phyloP scores from a whole-genome alignment of 129 eudicot genomes.

The Dittrichia graveolens region DNA sequence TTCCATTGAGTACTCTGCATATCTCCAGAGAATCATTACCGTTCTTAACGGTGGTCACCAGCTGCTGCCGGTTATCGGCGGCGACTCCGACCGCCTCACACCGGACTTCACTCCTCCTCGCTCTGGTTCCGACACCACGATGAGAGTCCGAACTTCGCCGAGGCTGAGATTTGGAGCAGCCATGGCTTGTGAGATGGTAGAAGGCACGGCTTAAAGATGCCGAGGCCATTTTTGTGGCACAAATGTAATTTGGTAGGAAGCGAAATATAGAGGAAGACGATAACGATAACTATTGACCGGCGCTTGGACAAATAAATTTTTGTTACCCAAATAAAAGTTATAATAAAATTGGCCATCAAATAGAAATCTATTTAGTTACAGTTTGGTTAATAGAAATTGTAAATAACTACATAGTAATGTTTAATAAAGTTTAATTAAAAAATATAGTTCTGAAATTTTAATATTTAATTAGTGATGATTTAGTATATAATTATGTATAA shows the following conservation, averaged over 20 bases:
- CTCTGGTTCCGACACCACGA: slow-evolving; percentile 23
- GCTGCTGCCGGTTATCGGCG: slow-evolving; percentile 46
- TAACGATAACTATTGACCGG: slow-evolving; percentile 22
- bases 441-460: too few species aligned
- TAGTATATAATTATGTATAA: too few species aligned
- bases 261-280: slow-evolving; percentile 22
- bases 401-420: too few species aligned
- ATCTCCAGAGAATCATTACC: slow-evolving; percentile 86
- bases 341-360: too few species aligned
- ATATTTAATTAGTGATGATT: too few species aligned
- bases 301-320: not conserved
- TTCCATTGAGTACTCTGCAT: slow-evolving; percentile 90
- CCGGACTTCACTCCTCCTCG: slow-evolving; percentile 30
- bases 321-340: too few species aligned
- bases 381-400: too few species aligned
- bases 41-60: slow-evolving; percentile 52
- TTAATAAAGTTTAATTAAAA: too few species aligned
- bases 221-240: slow-evolving; percentile 30
- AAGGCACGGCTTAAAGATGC: slow-evolving; percentile 29
- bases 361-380: too few species aligned
- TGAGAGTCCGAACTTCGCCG: slow-evolving; percentile 8
- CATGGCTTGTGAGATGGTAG: slow-evolving; percentile 26
- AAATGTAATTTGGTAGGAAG: slow-evolving; percentile 5
- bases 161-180: slow-evolving; percentile 25
- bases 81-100: slow-evolving; percentile 48